phyloP scores from a whole-genome alignment of 257 asterid species.

The Penstemon newberryi region DNA sequence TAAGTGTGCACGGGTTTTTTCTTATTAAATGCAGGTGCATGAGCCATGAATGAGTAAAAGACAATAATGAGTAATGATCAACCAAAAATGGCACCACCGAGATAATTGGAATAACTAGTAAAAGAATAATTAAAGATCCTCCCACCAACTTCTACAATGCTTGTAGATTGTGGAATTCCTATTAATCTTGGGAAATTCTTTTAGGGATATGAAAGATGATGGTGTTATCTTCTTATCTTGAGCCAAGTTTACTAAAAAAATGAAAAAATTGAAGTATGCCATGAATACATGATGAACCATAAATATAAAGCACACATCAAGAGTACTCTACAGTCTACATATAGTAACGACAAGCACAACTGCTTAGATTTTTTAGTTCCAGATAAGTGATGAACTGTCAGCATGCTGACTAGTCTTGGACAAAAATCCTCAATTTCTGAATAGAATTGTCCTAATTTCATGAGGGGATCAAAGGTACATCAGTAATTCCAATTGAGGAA shows the following conservation, averaged over 20 bases:
- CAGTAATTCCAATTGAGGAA: too few relatives aligned
- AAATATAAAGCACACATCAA: too few relatives aligned
- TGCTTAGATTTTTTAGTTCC: too few relatives aligned
- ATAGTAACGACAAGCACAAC: too few relatives aligned
- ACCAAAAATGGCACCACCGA: background rate
- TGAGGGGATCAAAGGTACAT: too few relatives aligned
- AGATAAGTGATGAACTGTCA: too few relatives aligned
- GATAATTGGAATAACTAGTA: background rate
- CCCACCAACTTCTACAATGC: background rate
- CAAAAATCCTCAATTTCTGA: too few relatives aligned
- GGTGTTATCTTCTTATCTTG: background rate
- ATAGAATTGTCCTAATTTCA: too few relatives aligned
- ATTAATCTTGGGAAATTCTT: background rate
- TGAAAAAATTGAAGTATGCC: background rate
- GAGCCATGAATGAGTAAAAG: background rate
- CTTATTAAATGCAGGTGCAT: constrained; percentile 1
- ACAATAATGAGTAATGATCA: background rate
- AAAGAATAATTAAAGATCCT: background rate
- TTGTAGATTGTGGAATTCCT: constrained; percentile 2
- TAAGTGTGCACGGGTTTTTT: background rate
- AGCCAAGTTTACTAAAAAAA: background rate
- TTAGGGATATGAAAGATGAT: background rate
- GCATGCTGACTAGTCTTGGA: too few relatives aligned
- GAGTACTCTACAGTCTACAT: too few relatives aligned
- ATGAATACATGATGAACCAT: background rate